Conservation (phyloP, 2,329 filamentous ascomycete species). For the Aspergillus tubingensis region DNA sequence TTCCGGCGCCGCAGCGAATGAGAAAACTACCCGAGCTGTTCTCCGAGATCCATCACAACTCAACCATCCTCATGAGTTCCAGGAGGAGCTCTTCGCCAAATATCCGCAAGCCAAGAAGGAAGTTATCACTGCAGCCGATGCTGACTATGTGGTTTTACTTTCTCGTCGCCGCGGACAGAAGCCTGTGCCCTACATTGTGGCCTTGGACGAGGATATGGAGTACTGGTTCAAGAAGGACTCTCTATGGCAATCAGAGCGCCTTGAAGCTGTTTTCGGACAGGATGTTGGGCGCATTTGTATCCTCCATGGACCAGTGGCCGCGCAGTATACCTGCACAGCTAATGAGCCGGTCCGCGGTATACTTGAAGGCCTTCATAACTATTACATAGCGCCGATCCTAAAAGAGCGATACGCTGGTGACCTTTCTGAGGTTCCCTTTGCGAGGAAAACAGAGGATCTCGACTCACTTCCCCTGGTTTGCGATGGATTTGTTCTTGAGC, state of each 20-base stretch:
- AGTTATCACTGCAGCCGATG: background rate
- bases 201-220: background rate
- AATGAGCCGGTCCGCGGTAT: background rate
- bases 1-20: background rate
- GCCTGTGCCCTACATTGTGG: conserved; percentile 1
- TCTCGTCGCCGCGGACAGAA: background rate
- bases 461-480: no score
- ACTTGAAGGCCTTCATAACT: no score
- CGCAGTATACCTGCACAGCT: background rate
- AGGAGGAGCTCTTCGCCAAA: background rate
- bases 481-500: no score
- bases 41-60: background rate
- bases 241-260: conserved; percentile 6
- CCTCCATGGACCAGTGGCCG: conserved; percentile 4
- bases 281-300: conserved; percentile 1
- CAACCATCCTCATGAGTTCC: background rate
- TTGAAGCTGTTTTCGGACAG: background rate
- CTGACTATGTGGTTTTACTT: background rate
- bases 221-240: conserved; percentile 12
- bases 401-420: no score
- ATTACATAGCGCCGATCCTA: background rate
- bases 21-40: background rate
- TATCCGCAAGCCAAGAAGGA: background rate
- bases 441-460: no score
- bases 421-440: no score